Conservation (phyloP, 352 stramenopile species). For the Globisporangium polare region DNA sequence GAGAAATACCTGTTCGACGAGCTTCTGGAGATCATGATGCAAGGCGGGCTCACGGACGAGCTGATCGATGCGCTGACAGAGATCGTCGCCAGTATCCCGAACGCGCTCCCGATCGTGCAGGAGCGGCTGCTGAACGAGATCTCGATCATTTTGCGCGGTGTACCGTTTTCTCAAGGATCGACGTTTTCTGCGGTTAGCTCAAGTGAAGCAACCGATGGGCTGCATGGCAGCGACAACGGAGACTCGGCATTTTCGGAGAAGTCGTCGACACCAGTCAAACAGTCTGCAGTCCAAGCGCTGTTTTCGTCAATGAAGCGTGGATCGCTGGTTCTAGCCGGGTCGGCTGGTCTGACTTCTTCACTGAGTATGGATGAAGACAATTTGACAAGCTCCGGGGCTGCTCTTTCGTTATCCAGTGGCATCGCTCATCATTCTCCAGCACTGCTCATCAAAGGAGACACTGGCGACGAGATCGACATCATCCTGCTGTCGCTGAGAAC, state of each 20-base stretch:
- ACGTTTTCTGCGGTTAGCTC: neutral
- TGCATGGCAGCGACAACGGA: slow-evolving; percentile 3
- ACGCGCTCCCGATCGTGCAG: slow-evolving; percentile 88
- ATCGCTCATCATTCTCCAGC: slow-evolving; percentile 10
- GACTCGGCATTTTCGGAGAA: slow-evolving; percentile 12
- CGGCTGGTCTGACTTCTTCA: slow-evolving; percentile 21
- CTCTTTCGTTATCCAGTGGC: slow-evolving; percentile 2
- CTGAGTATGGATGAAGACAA: slow-evolving; percentile 29
- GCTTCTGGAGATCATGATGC: slow-evolving; percentile 84
- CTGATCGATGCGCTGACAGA: slow-evolving; percentile 92
- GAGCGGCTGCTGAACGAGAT: slow-evolving; percentile 95
- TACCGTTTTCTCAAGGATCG: slow-evolving; percentile 50
- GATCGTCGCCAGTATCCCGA: slow-evolving; percentile 89
- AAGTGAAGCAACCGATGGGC: neutral
- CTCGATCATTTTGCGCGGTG: slow-evolving; percentile 91
- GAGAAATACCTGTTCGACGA: slow-evolving; percentile 68
- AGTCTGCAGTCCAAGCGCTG: slow-evolving; percentile 61
- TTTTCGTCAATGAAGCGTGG: slow-evolving; percentile 74
- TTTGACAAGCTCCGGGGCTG: slow-evolving; percentile 6
- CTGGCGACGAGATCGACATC: slow-evolving; percentile 60
- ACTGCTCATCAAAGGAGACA: slow-evolving; percentile 77
- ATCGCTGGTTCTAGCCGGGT: slow-evolving; percentile 28
- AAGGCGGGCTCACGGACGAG: slow-evolving; percentile 90
- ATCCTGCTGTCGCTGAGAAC: slow-evolving; percentile 92
- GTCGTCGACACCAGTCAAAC: slow-evolving; percentile 29